A percentile compares a stretch with the other conserved stretches of the same genome.
Evolutionary conservation across 306 rosid genomes (phyloP).

Genomic region (Canavalia ensiformis): DNA sequence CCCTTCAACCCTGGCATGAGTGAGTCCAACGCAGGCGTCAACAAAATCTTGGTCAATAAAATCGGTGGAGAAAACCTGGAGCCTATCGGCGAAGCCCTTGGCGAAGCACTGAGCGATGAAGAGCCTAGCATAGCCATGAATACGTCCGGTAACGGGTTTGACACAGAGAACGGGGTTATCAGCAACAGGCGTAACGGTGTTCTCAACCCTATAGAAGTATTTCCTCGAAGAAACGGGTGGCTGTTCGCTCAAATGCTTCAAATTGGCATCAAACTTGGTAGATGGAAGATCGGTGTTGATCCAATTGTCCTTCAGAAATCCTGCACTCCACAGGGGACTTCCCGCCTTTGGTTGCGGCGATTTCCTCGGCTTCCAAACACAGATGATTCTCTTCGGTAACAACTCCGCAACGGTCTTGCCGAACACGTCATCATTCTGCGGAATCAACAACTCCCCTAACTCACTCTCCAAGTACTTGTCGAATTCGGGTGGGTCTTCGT

Average conservation of each 20-base stretch:
- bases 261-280: conserved; percentile 81
- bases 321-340: conserved; percentile 71
- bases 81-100: conserved; percentile 58
- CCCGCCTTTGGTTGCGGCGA: conserved; percentile 71
- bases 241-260: conserved; percentile 78
- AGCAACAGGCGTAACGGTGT: conserved; percentile 83
- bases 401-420: conserved; percentile 67
- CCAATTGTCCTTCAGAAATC: conserved; percentile 83
- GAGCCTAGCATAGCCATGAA: conserved; percentile 72
- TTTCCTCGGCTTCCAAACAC: conserved; percentile 91
- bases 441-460: conserved; percentile 73
- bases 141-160: conserved; percentile 78
- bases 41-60: conserved; percentile 86
- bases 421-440: conserved; percentile 72
- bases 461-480: conserved; percentile 73
- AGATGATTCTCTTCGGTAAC: conserved; percentile 75
- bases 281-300: conserved; percentile 87
- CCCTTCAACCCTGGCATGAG: conserved; percentile 79
- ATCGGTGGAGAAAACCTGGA: conserved; percentile 84
- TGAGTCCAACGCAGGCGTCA: conserved; percentile 81
- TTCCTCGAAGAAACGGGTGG: conserved; percentile 66
- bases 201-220: conserved; percentile 91
- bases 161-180: conserved; percentile 86
- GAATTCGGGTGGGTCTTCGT: conserved; percentile 80
- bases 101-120: conserved; percentile 73